phyloP scores from a whole-genome alignment of 768 basidiomycete genomes.

The Suillus hirtellus region DNA sequence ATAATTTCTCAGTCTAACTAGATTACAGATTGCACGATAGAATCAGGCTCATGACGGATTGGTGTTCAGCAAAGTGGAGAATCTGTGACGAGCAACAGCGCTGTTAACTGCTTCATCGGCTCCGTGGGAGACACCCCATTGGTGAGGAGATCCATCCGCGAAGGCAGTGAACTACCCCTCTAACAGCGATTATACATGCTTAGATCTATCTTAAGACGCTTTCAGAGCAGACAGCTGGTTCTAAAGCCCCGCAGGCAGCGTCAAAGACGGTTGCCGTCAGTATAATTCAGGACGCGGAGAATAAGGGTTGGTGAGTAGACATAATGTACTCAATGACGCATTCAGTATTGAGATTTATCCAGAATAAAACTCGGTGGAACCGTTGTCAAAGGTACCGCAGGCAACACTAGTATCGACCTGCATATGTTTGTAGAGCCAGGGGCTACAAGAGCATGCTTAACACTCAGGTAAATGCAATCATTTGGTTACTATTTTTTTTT shows the following conservation, averaged over 20 bases:
- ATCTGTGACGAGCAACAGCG: conserved; percentile 38
- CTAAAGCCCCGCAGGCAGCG: conserved; percentile 96
- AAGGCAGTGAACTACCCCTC: neutral
- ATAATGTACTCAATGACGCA: no score
- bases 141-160: conserved; percentile 43
- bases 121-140: conserved; percentile 94
- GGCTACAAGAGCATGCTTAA: conserved; percentile 99
- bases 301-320: conserved; percentile 66
- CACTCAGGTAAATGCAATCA: conserved; percentile 59
- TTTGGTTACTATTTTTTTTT: neutral
- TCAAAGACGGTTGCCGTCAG: conserved; percentile 95
- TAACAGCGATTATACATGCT: conserved; percentile 6
- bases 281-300: conserved; percentile 83
- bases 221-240: conserved; percentile 92
- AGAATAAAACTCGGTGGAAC: conserved; percentile 90
- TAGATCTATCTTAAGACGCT: conserved; percentile 83
- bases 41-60: conserved; percentile 25
- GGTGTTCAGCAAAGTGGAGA: conserved; percentile 28
- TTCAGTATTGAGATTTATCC: neutral
- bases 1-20: neutral
- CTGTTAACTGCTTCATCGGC: conserved; percentile 81
- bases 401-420: conserved; percentile 95
- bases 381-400: conserved; percentile 96
- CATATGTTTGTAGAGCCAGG: conserved; percentile 87
- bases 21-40: conserved; percentile 25